A percentile compares a stretch with the other conserved stretches of the same genome.
These are phyloP conservation scores for Paramecium sonneborni DNA, from an alignment of 73 alveolate genomes.

Conservation along the genomic window DNA sequence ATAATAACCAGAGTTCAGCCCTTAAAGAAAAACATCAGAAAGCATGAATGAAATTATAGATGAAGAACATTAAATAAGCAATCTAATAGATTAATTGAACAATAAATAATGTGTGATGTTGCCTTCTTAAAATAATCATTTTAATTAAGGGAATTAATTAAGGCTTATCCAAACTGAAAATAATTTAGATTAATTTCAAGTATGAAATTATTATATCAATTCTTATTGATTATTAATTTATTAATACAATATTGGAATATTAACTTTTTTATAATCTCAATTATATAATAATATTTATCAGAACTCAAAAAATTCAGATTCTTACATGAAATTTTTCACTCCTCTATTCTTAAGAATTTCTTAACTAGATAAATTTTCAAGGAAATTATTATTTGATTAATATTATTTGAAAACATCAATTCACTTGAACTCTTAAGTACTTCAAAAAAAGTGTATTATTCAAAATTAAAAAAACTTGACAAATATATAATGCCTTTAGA, in stretches of 20 bases:
- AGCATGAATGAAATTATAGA: background rate
- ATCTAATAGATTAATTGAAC: background rate
- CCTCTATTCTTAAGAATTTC: background rate
- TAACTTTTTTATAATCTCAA: background rate
- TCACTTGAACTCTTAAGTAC: too few relatives aligned
- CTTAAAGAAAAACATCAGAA: background rate
- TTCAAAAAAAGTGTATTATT: too few relatives aligned
- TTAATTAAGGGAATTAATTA: background rate
- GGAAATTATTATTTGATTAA: too few relatives aligned
- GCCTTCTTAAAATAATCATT: background rate
- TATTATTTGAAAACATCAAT: too few relatives aligned
- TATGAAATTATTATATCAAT: background rate
- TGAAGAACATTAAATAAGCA: constrained; percentile 14
- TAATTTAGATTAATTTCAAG: background rate
- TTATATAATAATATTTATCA: too few relatives aligned
- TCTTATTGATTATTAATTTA: background rate
- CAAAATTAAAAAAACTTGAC: too few relatives aligned
- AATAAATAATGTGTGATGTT: background rate
- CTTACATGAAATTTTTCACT: too few relatives aligned
- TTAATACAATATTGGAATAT: too few relatives aligned
- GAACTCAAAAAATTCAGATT: background rate
- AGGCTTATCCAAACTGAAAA: background rate
- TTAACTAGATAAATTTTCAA: too few relatives aligned
- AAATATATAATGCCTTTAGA: too few relatives aligned
- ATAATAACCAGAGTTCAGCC: background rate